Evolutionary conservation across 768 basidiomycete genomes (phyloP).

Genomic region (Lactarius deliciosus): DNA sequence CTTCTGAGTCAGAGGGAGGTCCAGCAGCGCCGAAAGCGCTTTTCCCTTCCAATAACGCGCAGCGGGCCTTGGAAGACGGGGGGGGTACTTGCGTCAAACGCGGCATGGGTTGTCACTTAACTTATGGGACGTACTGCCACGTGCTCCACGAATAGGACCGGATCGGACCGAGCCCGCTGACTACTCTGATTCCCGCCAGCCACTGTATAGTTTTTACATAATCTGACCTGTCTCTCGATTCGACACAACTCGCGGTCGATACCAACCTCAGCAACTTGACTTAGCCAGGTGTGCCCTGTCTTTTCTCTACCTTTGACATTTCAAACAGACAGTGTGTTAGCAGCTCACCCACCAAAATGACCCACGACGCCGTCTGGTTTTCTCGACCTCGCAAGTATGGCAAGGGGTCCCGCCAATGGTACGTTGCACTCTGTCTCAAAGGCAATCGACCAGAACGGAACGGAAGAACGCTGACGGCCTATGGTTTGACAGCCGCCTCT

Average conservation of each 20-base stretch:
- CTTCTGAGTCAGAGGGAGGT: slow-evolving; percentile 53
- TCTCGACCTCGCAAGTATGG: slow-evolving; percentile 93
- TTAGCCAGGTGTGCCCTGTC: slow-evolving; percentile 12
- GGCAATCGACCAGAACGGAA: neutral
- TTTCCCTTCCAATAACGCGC: no score
- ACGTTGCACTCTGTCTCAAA: slow-evolving; percentile 35
- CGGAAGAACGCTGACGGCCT: slow-evolving; percentile 11
- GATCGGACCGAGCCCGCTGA: no score
- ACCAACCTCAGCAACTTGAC: slow-evolving; percentile 25
- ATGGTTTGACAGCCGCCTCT: slow-evolving; percentile 69
- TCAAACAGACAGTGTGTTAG: slow-evolving; percentile 18
- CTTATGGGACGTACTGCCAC: no score
- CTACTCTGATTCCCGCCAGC: neutral
- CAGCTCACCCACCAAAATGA: slow-evolving; percentile 58
- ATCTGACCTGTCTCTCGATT: neutral
- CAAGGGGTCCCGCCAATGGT: slow-evolving; percentile 96
- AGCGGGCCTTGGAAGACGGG: no score
- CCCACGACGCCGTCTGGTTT: slow-evolving; percentile 98
- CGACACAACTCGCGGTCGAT: neutral
- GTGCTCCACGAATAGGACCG: no score
- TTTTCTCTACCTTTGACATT: slow-evolving; percentile 6
- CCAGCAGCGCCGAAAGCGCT: slow-evolving; percentile 45
- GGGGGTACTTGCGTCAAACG: no score
- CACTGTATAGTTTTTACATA: slow-evolving; percentile 4
- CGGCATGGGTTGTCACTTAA: no score